Percentiles rank a stretch among this genome's conserved stretches.
phyloP scores from a whole-genome alignment of 129 eudicot genomes.

The Solidago caesia region DNA sequence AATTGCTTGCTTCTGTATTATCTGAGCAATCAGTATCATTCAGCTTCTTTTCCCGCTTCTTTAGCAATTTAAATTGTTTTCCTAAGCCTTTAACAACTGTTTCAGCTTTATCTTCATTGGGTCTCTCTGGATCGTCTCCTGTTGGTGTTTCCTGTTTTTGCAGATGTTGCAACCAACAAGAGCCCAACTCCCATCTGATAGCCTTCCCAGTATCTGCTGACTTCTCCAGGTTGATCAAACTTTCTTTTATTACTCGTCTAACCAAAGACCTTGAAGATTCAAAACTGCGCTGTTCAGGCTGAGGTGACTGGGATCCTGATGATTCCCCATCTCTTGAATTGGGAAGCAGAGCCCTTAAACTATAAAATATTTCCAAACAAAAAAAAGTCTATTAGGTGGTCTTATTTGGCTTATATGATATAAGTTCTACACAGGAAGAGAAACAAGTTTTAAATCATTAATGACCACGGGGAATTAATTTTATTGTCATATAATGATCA shows the following conservation, averaged over 20 bases:
- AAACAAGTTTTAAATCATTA: background rate
- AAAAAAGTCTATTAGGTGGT: background rate
- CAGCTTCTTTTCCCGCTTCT: slow-evolving; percentile 67
- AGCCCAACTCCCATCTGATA: slow-evolving; percentile 98
- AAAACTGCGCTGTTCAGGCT: slow-evolving; percentile 37
- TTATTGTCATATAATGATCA: background rate
- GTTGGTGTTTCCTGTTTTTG: slow-evolving; percentile 74
- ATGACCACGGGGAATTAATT: background rate
- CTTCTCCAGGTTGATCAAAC: slow-evolving; percentile 54
- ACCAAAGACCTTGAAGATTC: slow-evolving; percentile 57
- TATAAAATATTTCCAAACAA: slow-evolving; percentile 34
- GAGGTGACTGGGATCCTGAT: slow-evolving; percentile 50
- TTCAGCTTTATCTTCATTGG: slow-evolving; percentile 46
- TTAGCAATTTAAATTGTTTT: slow-evolving; percentile 86
- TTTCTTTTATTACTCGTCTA: slow-evolving; percentile 51
- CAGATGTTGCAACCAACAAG: slow-evolving; percentile 95
- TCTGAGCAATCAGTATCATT: slow-evolving; percentile 40
- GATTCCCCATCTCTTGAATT: slow-evolving; percentile 42
- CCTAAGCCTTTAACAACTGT: slow-evolving; percentile 86
- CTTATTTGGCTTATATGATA: background rate
- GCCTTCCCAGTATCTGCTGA: slow-evolving; percentile 42
- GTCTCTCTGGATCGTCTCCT: slow-evolving; percentile 46
- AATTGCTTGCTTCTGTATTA: slow-evolving; percentile 37
- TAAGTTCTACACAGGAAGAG: background rate
- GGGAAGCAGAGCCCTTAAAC: slow-evolving; percentile 77